Evolutionary conservation across 1,284 basidiomycete species (phyloP), one percentile per base, ranked within the genome.

Genomic region (Porodaedalea pini): DNA sequence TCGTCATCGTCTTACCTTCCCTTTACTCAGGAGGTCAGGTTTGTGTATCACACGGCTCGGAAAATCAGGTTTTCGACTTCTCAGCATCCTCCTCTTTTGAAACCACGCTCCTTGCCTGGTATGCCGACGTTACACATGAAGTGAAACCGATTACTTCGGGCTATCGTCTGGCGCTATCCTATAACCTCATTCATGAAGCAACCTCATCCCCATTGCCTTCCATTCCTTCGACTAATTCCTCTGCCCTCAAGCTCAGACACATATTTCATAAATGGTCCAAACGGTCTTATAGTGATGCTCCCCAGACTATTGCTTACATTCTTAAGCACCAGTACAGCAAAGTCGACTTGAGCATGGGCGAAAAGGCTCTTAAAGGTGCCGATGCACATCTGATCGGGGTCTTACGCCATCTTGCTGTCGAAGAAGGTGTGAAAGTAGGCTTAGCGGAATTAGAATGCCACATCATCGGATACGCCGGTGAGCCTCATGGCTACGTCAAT

Each of bases 21-120:
- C 56, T 51, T 5, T 78, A 73, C 60, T 70, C 68, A 2, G 78
- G 78, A 4, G 78, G 77, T 1, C 62, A 71, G 47, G 70, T 75
- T 2, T 70, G 72, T 51, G 58, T 78, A 2, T 71, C 71, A 0
- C 76, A 78, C 63, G 67, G 67, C 1, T 59, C 62, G 11, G 53
- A 63, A 4, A 67, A 63, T 4, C 61, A 69, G 49, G 61, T 65
- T 4, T 67, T 74, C 61, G 72, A 78, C 61, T 63, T 70, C 21
- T 63, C 72, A 4, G 27, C 59, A 1, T 57, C 63, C 39, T 72
- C 71, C 31, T 52, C 67, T 0, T 58, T 65, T 3, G 62, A 65
- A 4, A 75, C 74, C 0, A 66, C 71, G 1, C 68, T 78, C 5
- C 64, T 80, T 4, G 70, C 77, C 0, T 80, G 78, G 77, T 80